Conservation (phyloP, 2,329 filamentous ascomycete genomes). For the Albophoma yamanashiensis region DNA sequence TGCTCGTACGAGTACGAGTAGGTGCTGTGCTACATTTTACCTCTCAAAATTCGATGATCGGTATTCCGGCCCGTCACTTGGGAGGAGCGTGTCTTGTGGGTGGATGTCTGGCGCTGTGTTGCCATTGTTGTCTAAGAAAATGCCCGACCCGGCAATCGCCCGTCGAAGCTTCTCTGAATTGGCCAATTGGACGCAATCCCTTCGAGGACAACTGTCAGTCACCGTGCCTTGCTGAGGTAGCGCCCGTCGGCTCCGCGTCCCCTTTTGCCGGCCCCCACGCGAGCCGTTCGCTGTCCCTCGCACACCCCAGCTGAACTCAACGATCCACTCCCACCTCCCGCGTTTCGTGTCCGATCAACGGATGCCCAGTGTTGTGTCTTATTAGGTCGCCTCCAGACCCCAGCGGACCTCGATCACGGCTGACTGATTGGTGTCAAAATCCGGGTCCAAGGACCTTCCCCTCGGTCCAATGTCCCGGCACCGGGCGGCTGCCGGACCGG, state of each 20-base stretch:
- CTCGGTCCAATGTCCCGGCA: background rate
- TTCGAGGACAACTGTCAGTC: too few species aligned
- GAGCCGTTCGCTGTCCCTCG: background rate
- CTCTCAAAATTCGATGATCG: background rate
- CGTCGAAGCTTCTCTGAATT: background rate
- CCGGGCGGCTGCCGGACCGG: background rate
- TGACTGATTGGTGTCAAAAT: background rate
- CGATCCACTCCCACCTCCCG: background rate
- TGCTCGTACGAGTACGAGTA: too few species aligned
- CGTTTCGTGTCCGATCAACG: background rate
- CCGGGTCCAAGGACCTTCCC: too few species aligned
- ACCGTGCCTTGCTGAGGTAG: background rate
- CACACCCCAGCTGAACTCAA: background rate
- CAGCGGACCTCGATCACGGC: background rate
- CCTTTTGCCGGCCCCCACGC: background rate
- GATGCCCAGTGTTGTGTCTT: background rate
- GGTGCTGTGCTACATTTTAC: too few species aligned
- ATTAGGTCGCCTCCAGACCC: background rate
- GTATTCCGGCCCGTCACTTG: background rate
- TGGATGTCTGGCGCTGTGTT: background rate
- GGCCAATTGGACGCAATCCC: too few species aligned
- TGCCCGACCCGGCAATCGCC: background rate
- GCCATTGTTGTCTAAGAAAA: background rate
- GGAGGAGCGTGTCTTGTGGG: background rate
- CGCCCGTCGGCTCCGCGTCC: background rate